A percentile compares a stretch with the other conserved stretches of the same genome.
These are phyloP conservation scores for Miscanthus lutarioriparius DNA, from an alignment of 176 grass and related monocot species.

Conservation along the genomic window DNA sequence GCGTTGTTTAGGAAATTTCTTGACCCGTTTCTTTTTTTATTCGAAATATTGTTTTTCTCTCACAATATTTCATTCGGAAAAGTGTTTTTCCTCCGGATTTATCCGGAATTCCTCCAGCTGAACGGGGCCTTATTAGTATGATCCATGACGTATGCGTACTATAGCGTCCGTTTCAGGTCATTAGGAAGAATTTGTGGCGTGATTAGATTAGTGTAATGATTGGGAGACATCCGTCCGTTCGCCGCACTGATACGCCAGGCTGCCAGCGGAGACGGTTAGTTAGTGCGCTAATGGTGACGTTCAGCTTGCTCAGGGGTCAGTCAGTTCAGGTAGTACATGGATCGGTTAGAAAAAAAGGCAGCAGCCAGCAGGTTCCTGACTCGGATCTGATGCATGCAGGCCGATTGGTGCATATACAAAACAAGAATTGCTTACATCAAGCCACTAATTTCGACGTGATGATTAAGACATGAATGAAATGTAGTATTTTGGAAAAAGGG, in stretches of 20 bases:
- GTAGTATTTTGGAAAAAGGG: background rate
- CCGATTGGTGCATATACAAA: background rate
- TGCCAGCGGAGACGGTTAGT: slow-evolving; percentile 17
- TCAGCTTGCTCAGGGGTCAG: background rate
- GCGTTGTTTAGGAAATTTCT: too few relatives aligned
- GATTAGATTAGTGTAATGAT: slow-evolving; percentile 36
- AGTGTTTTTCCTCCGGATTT: too few relatives aligned
- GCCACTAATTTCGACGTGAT: slow-evolving; percentile 18
- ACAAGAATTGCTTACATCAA: background rate
- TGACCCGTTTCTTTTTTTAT: too few relatives aligned
- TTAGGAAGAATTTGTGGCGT: background rate
- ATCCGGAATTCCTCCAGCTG: too few relatives aligned
- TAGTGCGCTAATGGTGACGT: slow-evolving; percentile 40
- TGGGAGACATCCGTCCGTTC: slow-evolving; percentile 26
- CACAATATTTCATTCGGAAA: too few relatives aligned
- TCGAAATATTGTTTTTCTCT: too few relatives aligned
- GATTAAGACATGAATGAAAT: background rate
- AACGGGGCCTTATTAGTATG: too few relatives aligned
- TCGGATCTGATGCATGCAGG: slow-evolving; percentile 49
- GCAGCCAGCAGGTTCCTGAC: slow-evolving; percentile 10
- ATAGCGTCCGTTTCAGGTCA: background rate
- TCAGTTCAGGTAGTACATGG: slow-evolving; percentile 19
- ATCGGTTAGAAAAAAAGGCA: slow-evolving; percentile 6
- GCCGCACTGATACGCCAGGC: background rate
- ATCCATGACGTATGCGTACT: background rate